These are phyloP conservation scores for Cymodocea nodosa DNA, from an alignment of 116 monocot genomes.

Conservation along the genomic window DNA sequence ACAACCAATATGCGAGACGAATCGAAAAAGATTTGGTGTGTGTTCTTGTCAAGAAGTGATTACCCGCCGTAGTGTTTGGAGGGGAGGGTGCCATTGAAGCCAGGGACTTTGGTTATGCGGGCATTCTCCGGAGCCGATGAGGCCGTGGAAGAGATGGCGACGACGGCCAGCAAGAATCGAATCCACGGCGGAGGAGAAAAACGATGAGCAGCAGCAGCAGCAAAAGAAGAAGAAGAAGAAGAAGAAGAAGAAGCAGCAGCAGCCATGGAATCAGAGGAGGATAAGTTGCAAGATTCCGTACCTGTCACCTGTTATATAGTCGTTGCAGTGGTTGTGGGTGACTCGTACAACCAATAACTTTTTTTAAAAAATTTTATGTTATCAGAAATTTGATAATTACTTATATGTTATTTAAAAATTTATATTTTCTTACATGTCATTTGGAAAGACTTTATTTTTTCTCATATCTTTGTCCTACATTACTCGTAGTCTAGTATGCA, in stretches of 20 bases:
- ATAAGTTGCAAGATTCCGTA: no score
- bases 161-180: background rate
- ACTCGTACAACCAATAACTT: no score
- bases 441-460: no score
- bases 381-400: no score
- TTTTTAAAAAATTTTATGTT: no score
- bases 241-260: no score
- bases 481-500: no score
- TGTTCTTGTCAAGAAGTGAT: background rate
- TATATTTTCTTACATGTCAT: no score
- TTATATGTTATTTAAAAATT: no score
- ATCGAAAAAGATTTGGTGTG: background rate
- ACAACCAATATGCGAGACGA: background rate
- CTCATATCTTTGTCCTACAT: no score
- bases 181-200: background rate
- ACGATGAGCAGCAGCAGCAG: background rate
- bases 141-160: background rate
- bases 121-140: constrained; percentile 44
- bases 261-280: background rate
- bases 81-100: constrained; percentile 55
- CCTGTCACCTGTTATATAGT: no score
- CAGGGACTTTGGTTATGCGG: constrained; percentile 42
- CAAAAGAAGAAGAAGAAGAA: background rate
- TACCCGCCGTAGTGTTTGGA: constrained; percentile 89
- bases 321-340: no score